Percentiles rank a stretch among this genome's conserved stretches.
Evolutionary conservation across 306 rosid species (phyloP).

Genomic region (Inga laurina): DNA sequence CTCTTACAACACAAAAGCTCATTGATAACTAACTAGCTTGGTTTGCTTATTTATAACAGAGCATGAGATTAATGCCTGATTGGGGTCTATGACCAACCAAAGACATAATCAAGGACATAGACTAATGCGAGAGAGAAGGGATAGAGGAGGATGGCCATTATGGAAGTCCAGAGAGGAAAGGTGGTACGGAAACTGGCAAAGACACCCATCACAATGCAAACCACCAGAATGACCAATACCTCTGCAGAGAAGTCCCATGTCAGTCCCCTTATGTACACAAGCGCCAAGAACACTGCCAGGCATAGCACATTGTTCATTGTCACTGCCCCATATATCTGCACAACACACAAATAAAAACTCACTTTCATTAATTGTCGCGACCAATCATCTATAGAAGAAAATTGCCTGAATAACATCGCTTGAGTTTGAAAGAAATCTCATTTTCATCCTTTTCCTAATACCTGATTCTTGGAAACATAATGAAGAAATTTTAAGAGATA

Average conservation of each 20-base stretch:
- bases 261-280: constrained; percentile 73
- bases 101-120: constrained; percentile 81
- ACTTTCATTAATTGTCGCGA: not conserved
- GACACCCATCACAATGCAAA: constrained; percentile 70
- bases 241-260: constrained; percentile 93
- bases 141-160: constrained; percentile 80
- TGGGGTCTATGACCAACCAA: constrained; percentile 74
- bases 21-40: not conserved
- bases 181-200: constrained; percentile 78
- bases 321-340: constrained; percentile 90
- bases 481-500: not conserved
- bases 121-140: constrained; percentile 83
- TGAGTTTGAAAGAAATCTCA: not conserved
- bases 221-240: constrained; percentile 79
- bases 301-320: constrained; percentile 94
- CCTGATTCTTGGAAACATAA: not conserved
- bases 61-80: not conserved
- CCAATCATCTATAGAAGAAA: not conserved
- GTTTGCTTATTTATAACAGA: not conserved
- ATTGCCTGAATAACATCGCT: not conserved
- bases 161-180: constrained; percentile 88
- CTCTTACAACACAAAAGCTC: not conserved
- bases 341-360: not conserved
- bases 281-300: constrained; percentile 87
- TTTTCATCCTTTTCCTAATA: not conserved